These are phyloP conservation scores for Dothiorella sarmentorum DNA, from an alignment of 2,329 filamentous ascomycete genomes.

Conservation along the genomic window DNA sequence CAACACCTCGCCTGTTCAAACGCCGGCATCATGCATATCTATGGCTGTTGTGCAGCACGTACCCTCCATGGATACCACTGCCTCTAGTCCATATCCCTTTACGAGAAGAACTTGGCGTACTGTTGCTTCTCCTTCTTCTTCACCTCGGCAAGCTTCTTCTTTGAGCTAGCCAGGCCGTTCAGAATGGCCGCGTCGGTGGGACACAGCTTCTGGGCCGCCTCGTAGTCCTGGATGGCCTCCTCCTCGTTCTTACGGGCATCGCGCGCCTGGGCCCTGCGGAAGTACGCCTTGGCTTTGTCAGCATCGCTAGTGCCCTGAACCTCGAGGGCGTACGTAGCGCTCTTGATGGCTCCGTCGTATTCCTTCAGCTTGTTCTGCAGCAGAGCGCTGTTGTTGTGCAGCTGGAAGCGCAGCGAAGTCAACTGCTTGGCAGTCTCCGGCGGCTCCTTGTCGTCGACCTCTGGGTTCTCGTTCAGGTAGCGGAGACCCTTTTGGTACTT, in stretches of 20 bases:
- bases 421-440: slow-evolving; percentile 58
- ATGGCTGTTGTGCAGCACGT: neutral
- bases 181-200: slow-evolving; percentile 72
- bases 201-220: slow-evolving; percentile 42
- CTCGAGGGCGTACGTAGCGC: slow-evolving; percentile 70
- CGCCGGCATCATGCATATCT: neutral
- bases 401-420: slow-evolving; percentile 71
- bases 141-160: slow-evolving; percentile 69
- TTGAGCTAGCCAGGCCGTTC: slow-evolving; percentile 73
- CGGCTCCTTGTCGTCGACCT: slow-evolving; percentile 60
- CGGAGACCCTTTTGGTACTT: slow-evolving; percentile 95
- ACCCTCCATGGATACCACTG: slow-evolving; percentile 5
- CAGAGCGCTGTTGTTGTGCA: slow-evolving; percentile 86
- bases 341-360: slow-evolving; percentile 67
- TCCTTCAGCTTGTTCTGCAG: slow-evolving; percentile 75
- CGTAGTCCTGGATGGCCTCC: slow-evolving; percentile 53
- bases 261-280: slow-evolving; percentile 74
- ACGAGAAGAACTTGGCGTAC: slow-evolving; percentile 63
- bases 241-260: slow-evolving; percentile 82
- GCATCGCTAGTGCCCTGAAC: slow-evolving; percentile 61
- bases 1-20: slow-evolving; percentile 11
- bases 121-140: slow-evolving; percentile 87
- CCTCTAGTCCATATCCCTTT: neutral
- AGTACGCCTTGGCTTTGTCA: slow-evolving; percentile 87
- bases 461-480: slow-evolving; percentile 82